Evolutionary conservation across 176 grass and related monocot species (phyloP), one percentile per base, ranked within the genome.

Genomic region (Saccharum spontaneum): DNA sequence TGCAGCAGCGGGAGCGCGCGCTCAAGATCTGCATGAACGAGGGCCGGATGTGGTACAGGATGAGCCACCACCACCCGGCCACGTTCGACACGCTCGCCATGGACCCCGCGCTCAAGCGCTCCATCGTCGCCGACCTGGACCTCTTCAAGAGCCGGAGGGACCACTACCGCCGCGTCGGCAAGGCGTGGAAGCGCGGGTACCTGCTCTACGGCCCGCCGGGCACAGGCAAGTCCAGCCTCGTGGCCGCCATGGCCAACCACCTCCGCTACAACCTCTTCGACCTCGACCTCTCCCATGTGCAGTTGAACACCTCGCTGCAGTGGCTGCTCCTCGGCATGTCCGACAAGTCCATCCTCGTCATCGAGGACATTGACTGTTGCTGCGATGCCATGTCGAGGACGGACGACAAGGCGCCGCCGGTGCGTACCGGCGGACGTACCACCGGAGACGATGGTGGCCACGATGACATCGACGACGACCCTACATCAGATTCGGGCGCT

Each of bases 71-170:
- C 24, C 94, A 96, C 69, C 91, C 94, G 6, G 78, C 91, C 1
- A 96, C 34, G 0, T 96, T 96, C 82, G 44, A 83, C 34, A 96
- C 86, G 1, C 71, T 96, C 17, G 87, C 91, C 69, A 97, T 96
- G 88, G 86, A 93, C 28, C 91, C 86, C 0, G 67, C 85, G 7
- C 45, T 81, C 2, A 81, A 81, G 78, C 69, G 48, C 44, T 31
- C 59, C 59, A n/a, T 87, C 70, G 17, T 87, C 34, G 85, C n/a
- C 60, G 70, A 87, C 78, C 85, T 87, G 10, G 85, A 87, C 78
- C 61, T 64, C 61, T 64, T 64, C 61, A 26, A 5, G 23, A 2
- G 61, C 61, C 30, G 61, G 23, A 90, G 83, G 80, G 84, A 90
- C 24, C 79, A 87, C 80, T 90, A 90, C 84, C 33, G 61, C n/a